Evolutionary conservation across 768 basidiomycete species (phyloP).

Genomic region (Boletus patriciae): DNA sequence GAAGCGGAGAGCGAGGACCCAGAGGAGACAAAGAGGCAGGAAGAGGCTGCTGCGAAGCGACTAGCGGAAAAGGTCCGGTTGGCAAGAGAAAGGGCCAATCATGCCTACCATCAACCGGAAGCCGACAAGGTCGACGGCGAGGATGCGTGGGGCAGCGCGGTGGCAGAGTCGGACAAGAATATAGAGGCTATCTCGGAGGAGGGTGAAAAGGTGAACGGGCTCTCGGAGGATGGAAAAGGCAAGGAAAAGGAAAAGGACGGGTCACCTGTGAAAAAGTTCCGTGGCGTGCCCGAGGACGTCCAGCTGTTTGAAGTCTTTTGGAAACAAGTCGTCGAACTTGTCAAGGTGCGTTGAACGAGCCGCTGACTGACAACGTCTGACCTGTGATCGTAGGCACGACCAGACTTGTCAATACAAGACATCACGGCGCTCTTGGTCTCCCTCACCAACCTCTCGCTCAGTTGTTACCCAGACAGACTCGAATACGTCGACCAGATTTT

Average conservation of each 20-base stretch:
- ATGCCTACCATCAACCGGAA: conserved; percentile 46
- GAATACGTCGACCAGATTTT: conserved; percentile 98
- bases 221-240: conserved; percentile 29
- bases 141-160: conserved; percentile 28
- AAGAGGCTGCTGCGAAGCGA: conserved; percentile 87
- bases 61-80: conserved; percentile 83
- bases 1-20: conserved; percentile 97
- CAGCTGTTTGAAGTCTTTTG: conserved; percentile 98
- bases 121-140: conserved; percentile 18
- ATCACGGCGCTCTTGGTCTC: conserved; percentile 96
- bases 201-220: conserved; percentile 18
- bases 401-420: conserved; percentile 96
- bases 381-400: conserved; percentile 68
- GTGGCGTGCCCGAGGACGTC: conserved; percentile 94
- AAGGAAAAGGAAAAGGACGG: conserved; percentile 66
- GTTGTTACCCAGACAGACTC: conserved; percentile 94
- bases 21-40: conserved; percentile 89
- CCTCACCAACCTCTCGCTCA: conserved; percentile 89
- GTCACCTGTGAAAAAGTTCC: conserved; percentile 70
- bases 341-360: conserved; percentile 64
- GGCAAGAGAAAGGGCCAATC: conserved; percentile 60
- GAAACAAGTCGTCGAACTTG: conserved; percentile 96
- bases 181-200: conserved; percentile 1
- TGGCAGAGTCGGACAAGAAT: conserved; percentile 23
- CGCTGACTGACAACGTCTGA: not conserved